Base-by-base conservation (phyloP, 2,329 filamentous ascomycete genomes). In the Alternaria rosae region DNA sequence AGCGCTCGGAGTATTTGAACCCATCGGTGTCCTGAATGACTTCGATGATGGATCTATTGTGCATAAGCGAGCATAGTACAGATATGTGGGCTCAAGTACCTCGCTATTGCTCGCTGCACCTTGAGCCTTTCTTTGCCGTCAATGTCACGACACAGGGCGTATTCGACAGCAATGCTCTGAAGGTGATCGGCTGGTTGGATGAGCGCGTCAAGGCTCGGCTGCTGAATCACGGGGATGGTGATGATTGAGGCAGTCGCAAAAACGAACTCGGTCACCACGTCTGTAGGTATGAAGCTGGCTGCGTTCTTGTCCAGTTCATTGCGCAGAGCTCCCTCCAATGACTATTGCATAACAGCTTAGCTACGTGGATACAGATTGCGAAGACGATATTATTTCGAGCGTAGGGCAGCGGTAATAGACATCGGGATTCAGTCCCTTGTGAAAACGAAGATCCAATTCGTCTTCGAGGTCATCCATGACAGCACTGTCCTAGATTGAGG, bases 1-100 rank as follows among this genome's bases (percentile, higher is more conserved):
- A 70, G 26, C 76, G 72, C 55, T 79, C 76, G 11, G 63, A 61
- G 61, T 79, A 79, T 21, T 66, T 72, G 68, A 77, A 79, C 1
- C 73, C 72, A 59, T 79, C 77, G 6, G 72, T 72, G 2, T 65
- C 66, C 44, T 75, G 70, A 42, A 80, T 70, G 8, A 71, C 63
- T 42, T 71, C 68, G 23, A 79, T 63, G 28, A 79, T 75, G 11
- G 68, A 73, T 25, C 70, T 72, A 38, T 23, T 26, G 17, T 20
- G 50, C 50, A 28, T 68, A 35, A 66, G 63, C 55, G 9, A 23
- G 23, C 11, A 41, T 51, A 48, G 17, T 41, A 54, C 12, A 23
- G n/a, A 23, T 20, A 44, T 17, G 10, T 20, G 3, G 23, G 13
- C 35, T 44, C 41, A 48, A 32, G 17, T 70, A 74, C 70, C 69